Base-by-base conservation (phyloP, 2,329 filamentous ascomycete species). In the Phaeosphaeria sp. region DNA sequence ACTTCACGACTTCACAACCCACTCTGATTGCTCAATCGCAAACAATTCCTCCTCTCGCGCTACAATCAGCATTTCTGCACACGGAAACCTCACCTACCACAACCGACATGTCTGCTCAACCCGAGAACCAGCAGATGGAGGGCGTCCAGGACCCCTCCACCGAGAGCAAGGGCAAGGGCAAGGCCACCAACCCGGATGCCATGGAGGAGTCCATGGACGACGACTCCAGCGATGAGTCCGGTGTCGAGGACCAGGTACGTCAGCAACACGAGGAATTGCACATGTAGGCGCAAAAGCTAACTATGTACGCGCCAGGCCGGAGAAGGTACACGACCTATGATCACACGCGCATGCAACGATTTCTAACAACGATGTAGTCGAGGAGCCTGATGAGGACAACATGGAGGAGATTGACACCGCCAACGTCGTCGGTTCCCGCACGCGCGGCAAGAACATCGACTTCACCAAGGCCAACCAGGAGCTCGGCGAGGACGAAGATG, bases 381-480 rank as follows among this genome's bases (percentile, higher is more conserved):
- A 90, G 68, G 82, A 64, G 52, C 90, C 91, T 45, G 92, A 93
- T 54, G 89, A 91, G 58, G 82, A 92, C 73, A 90, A 91, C 78
- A 87, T 97, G 84, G 91, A 96, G 76, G 93, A 94, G 80, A 97
- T 99, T 77, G 92, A 96, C 76, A 83, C 87, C 56, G 86, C 87
- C 77, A 98, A 98, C 85, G 96, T 98, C 77, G 88, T 98, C 74
- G 77, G 81, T 57, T 86, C 84, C 64, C 94, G 95, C 79, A 98
- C 94, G 63, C 94, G 94, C 74, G 93, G 93, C 75, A 91, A 92
- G 79, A 86, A 89, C 74, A 97, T 98, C 77, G 92, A 98, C 84
- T 98, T 92, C 80, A 90, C 91, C 72, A 93, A 96, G 83, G 93
- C 93, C 20, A 92, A 92, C 24, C 85, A 91, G 79, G 88, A 96